Evolutionary conservation across 2,329 filamentous ascomycete genomes (phyloP).

Genomic region (Calonectria crousiana): DNA sequence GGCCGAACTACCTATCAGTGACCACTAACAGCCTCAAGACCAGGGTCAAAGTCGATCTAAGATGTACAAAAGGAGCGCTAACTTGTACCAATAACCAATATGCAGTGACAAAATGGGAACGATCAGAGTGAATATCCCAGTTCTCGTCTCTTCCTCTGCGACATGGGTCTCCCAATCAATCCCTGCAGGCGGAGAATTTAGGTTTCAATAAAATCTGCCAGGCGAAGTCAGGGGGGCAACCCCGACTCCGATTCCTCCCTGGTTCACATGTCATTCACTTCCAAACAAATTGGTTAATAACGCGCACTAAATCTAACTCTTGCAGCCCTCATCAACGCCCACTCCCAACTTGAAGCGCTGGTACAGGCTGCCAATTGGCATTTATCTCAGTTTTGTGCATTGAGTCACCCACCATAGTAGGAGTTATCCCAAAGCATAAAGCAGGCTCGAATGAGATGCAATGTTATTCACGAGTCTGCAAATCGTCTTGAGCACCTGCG

Average conservation of each 20-base stretch:
- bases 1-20: not conserved
- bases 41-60: not conserved
- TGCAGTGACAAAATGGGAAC: not conserved
- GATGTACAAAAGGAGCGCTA: not conserved
- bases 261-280: not conserved
- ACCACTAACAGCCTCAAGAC: not conserved
- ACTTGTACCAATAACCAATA: not conserved
- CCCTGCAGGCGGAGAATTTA: not conserved
- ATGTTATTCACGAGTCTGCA: not conserved
- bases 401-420: not conserved
- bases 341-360: not conserved
- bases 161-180: not conserved
- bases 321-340: not conserved
- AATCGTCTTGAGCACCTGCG: not conserved
- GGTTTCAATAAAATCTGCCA: not conserved
- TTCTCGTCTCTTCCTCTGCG: not conserved
- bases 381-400: not conserved
- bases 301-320: not conserved
- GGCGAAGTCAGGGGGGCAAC: not conserved
- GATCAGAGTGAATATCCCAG: not conserved
- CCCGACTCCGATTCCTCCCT: not conserved
- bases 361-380: not conserved
- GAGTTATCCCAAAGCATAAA: not conserved
- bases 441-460: not conserved
- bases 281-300: not conserved